A percentile compares a stretch with the other conserved stretches of the same genome.
These are phyloP conservation scores for Raphanus hybrid DNA, from an alignment of 441 rosid species.

Conservation along the genomic window DNA sequence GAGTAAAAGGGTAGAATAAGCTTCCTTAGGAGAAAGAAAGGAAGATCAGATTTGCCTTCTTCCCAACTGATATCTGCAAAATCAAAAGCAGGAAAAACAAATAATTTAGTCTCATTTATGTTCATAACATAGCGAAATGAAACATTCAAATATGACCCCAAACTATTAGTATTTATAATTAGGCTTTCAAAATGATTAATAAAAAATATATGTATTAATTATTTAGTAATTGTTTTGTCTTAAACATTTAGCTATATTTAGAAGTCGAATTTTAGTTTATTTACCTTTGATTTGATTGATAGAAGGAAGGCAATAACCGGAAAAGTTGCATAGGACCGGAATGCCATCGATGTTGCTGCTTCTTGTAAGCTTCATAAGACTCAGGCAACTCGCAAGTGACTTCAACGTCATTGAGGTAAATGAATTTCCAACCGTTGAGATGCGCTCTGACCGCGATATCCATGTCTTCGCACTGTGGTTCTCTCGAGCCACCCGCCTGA, in stretches of 20 bases:
- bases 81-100: background rate
- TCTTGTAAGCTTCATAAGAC: conserved; percentile 93
- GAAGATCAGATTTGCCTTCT: conserved; percentile 79
- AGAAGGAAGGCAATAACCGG: no score
- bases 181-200: no score
- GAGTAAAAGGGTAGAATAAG: conserved; percentile 92
- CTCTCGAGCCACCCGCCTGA: conserved; percentile 97
- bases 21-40: conserved; percentile 91
- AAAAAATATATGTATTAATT: no score
- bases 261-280: no score
- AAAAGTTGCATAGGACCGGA: no score
- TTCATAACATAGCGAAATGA: background rate
- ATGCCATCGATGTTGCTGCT: conserved; percentile 62
- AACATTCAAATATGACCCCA: background rate
- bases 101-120: conserved; percentile 26
- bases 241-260: no score
- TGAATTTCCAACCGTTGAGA: conserved; percentile 85
- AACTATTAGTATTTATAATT: no score
- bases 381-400: conserved; percentile 91
- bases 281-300: no score
- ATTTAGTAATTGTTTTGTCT: no score
- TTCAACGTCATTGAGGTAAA: conserved; percentile 78
- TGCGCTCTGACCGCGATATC: conserved; percentile 95
- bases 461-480: conserved; percentile 96
- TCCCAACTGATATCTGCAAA: conserved; percentile 69